Evolutionary conservation across 1,284 basidiomycete species (phyloP).

Genomic region (Rhodofomes roseus): DNA sequence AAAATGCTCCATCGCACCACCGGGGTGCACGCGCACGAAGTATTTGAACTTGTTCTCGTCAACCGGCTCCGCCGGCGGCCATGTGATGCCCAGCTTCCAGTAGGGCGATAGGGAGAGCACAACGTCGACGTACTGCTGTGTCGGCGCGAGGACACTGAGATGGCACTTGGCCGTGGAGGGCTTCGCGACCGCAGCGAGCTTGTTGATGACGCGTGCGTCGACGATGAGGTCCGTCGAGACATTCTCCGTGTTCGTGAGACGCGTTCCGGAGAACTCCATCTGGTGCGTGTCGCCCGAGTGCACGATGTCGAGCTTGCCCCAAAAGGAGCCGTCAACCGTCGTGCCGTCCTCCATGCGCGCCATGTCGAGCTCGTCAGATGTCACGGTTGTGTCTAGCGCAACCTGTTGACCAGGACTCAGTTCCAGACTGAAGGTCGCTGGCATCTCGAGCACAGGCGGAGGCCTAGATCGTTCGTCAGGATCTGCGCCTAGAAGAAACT

Average conservation of each 20-base stretch:
- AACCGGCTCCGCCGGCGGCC: conserved; percentile 68
- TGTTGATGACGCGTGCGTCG: conserved; percentile 69
- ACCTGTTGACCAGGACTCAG: conserved; percentile 70
- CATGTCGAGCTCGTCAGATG: conserved; percentile 79
- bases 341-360: conserved; percentile 84
- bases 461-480: conserved; percentile 42
- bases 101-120: conserved; percentile 60
- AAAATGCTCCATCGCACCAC: conserved; percentile 77
- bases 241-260: conserved; percentile 54
- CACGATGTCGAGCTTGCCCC: conserved; percentile 79
- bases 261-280: conserved; percentile 77
- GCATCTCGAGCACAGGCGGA: conserved; percentile 82
- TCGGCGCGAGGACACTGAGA: conserved; percentile 65
- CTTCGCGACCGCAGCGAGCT: conserved; percentile 66
- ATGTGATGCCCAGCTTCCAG: conserved; percentile 70
- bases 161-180: conserved; percentile 72
- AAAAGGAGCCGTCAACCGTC: conserved; percentile 75
- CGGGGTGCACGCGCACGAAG: conserved; percentile 74
- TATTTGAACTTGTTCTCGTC: conserved; percentile 73
- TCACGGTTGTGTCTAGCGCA: conserved; percentile 69
- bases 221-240: conserved; percentile 65
- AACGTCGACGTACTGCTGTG: conserved; percentile 73
- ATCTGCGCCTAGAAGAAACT: background rate
- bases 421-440: conserved; percentile 75
- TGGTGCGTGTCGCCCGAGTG: conserved; percentile 71